Base-by-base conservation (phyloP, 352 stramenopile genomes). In the Globisporangium orthogonon region DNA sequence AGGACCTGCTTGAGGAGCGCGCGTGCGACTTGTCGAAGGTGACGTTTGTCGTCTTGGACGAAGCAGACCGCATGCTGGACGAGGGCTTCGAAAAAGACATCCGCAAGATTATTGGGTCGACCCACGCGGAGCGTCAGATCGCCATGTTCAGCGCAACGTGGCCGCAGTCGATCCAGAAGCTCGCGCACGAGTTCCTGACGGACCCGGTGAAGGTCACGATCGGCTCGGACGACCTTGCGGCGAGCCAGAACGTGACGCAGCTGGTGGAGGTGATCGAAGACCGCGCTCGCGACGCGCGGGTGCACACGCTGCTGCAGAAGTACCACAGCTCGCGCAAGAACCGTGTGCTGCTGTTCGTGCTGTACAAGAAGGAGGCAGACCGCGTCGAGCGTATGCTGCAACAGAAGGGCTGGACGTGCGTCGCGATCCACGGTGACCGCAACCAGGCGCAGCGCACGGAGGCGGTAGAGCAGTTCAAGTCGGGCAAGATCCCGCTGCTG, bases 291-390 rank as follows among this genome's bases (percentile, higher is more conserved):
- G 91, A 98, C 60, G 72, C 74, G 17, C 83, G 78, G 29, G 77
- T 98, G 23, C 78, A 95, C 52, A 61, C 90, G 55, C 73, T 99
- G n/a, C 69, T 99, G 52, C 67, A 91, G 54, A 91, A 98, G 66
- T 98, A 98, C 66, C 89, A 97, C 71, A 78, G 69, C 56, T 87
- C 69, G 62, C 88, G 69, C 66, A 93, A 71, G 80, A 97, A 98
- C 73, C 87, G 92, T 28, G 78, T 99, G 43, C 71, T 99, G 33
- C 71, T 99, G 3, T 99, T 99, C 71, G 96, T 96, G 17, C 76
- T 99, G 45, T 99, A 99, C 77, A 99, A 99, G 86, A 99, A 99
- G 69, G 97, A 99, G 68, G 96, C 95, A 2, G 94, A 97, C 62
- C 83, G 96, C 18, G 79, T 99, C 39, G 96, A 99, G 70, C 73